phyloP scores from a whole-genome alignment of 108 stramenopile genomes.

The Cyclotella baltica region DNA sequence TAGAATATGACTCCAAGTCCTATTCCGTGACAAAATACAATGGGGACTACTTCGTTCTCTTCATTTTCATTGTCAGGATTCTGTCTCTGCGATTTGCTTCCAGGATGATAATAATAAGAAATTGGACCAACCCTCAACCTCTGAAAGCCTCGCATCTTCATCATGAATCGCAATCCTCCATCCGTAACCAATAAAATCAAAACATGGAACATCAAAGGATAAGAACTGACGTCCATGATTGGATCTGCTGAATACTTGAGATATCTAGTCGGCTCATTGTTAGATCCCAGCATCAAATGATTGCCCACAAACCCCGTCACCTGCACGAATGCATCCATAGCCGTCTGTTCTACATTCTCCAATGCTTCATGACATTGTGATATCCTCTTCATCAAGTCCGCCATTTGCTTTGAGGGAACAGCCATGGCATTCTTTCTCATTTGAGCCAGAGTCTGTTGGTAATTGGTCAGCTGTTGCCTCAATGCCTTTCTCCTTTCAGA shows the following conservation, averaged over 20 bases:
- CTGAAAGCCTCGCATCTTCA: slow-evolving; percentile 77
- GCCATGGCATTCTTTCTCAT: slow-evolving; percentile 77
- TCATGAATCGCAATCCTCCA: slow-evolving; percentile 67
- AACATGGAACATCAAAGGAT: slow-evolving; percentile 78
- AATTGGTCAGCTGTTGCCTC: slow-evolving; percentile 75
- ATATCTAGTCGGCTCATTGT: slow-evolving; percentile 53
- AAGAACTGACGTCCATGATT: slow-evolving; percentile 73
- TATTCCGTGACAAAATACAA: slow-evolving; percentile 91
- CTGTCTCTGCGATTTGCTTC: slow-evolving; percentile 33
- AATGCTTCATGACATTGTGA: slow-evolving; percentile 83
- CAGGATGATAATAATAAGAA: slow-evolving; percentile 83
- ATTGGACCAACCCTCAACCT: slow-evolving; percentile 70
- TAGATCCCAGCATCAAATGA: slow-evolving; percentile 44
- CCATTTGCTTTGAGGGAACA: slow-evolving; percentile 87
- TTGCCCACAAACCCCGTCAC: slow-evolving; percentile 70
- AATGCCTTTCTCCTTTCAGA: slow-evolving; percentile 63
- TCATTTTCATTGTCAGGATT: slow-evolving; percentile 28
- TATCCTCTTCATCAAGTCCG: slow-evolving; percentile 81
- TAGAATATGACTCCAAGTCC: slow-evolving; percentile 84
- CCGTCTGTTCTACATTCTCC: slow-evolving; percentile 67
- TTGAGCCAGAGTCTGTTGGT: slow-evolving; percentile 69
- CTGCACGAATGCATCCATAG: slow-evolving; percentile 69
- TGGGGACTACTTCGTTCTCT: slow-evolving; percentile 55
- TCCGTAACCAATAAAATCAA: slow-evolving; percentile 72
- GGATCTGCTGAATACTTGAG: slow-evolving; percentile 85